phyloP scores from a whole-genome alignment of 2,329 filamentous ascomycete species.

The Thelonectria blattea region DNA sequence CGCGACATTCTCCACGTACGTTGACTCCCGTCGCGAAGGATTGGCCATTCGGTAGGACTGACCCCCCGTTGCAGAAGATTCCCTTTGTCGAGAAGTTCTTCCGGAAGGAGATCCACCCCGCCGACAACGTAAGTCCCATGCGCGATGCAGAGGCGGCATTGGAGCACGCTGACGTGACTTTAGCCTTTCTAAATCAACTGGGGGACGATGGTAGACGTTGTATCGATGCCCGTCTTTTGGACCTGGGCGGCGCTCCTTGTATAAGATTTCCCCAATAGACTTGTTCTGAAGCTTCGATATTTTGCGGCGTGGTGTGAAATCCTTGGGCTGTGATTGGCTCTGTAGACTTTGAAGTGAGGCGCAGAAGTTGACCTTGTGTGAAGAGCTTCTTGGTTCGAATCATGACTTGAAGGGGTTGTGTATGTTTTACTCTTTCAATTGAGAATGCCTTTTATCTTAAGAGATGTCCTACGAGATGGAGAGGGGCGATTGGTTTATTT shows the following conservation, averaged over 20 bases:
- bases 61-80: constrained; percentile 53
- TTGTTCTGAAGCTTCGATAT: constrained; percentile 33
- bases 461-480: too few species aligned
- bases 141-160: neutral
- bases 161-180: constrained; percentile 30
- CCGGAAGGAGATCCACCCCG: constrained; percentile 60
- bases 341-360: too few species aligned
- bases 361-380: neutral
- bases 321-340: constrained; percentile 34
- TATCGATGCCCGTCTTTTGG: constrained; percentile 35
- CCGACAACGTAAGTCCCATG: constrained; percentile 64
- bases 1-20: constrained; percentile 64
- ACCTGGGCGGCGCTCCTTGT: constrained; percentile 42
- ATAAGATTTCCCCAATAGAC: constrained; percentile 49
- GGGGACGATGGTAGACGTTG: constrained; percentile 38
- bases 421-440: too few species aligned
- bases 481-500: too few species aligned
- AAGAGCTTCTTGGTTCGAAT: neutral
- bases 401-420: neutral
- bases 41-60: constrained; percentile 20
- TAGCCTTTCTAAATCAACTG: constrained; percentile 50
- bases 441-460: too few species aligned
- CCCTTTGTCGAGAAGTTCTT: constrained; percentile 60
- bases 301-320: constrained; percentile 36
- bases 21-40: neutral